A percentile compares a stretch with the other conserved stretches of the same genome.
These are phyloP conservation scores for Malus orientalis DNA, from an alignment of 306 rosid genomes.

Conservation along the genomic window DNA sequence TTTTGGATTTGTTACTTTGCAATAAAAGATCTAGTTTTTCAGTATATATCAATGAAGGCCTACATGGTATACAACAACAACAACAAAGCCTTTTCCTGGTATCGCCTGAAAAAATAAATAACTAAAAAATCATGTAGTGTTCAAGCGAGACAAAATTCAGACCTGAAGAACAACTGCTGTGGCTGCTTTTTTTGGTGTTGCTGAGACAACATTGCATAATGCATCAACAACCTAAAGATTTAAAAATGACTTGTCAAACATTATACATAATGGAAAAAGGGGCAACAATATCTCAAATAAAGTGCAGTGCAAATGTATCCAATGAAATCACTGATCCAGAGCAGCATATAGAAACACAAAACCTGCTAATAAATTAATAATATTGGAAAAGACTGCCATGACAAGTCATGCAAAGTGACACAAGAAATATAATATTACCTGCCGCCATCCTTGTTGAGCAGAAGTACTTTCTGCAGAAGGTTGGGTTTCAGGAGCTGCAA, in stretches of 20 bases:
- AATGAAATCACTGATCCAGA: not conserved
- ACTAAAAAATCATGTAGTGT: conserved; percentile 1
- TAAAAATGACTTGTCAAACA: not conserved
- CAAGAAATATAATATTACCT: conserved; percentile 41
- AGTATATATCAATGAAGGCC: not conserved
- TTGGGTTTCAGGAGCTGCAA: conserved; percentile 89
- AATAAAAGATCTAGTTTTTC: not conserved
- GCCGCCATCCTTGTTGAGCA: conserved; percentile 99
- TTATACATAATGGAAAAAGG: not conserved
- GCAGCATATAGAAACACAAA: not conserved
- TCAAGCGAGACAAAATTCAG: conserved; percentile 20
- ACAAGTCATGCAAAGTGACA: not conserved
- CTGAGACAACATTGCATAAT: conserved; percentile 87
- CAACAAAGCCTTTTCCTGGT: not conserved
- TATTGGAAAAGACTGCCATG: not conserved
- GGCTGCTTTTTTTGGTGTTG: conserved; percentile 85
- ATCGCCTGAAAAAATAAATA: not conserved
- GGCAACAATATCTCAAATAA: not conserved
- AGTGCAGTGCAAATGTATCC: not conserved
- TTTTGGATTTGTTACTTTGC: not conserved
- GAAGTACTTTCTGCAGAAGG: conserved; percentile 93
- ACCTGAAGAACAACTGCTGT: conserved; percentile 98
- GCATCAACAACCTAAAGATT: conserved; percentile 83
- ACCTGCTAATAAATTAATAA: not conserved
- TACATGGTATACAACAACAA: not conserved